Evolutionary conservation across 805 yeast species (phyloP).

Genomic region (Monosporozyma yasuniensis): DNA sequence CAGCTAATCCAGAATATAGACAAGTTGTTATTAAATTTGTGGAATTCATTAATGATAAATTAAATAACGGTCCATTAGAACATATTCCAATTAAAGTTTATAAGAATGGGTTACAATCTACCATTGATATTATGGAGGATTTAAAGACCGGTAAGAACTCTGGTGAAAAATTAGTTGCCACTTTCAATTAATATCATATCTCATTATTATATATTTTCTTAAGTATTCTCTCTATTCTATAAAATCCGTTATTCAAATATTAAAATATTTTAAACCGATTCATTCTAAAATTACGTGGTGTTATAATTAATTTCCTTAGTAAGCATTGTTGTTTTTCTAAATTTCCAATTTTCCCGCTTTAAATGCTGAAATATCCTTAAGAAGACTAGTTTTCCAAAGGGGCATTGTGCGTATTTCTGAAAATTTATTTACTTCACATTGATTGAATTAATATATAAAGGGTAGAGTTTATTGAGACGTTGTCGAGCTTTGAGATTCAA

Average conservation of each 20-base stretch:
- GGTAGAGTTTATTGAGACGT: too few species aligned
- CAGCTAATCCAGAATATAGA: conserved; percentile 16
- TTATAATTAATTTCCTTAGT: too few species aligned
- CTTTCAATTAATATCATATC: neutral
- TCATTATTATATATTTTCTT: neutral
- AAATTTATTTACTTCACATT: too few species aligned
- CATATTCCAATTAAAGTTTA: conserved; percentile 27
- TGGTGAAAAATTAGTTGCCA: conserved; percentile 23
- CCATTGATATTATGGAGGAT: conserved; percentile 16
- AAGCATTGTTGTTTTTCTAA: too few species aligned
- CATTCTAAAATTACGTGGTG: too few species aligned
- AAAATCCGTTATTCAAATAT: neutral
- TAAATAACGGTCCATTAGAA: conserved; percentile 17
- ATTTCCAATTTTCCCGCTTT: too few species aligned
- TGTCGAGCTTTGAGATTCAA: too few species aligned
- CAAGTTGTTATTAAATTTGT: conserved; percentile 21
- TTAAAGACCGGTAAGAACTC: conserved; percentile 19
- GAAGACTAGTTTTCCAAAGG: too few species aligned
- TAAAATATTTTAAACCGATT: too few species aligned
- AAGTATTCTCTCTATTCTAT: neutral
- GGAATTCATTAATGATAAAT: conserved; percentile 13
- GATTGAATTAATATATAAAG: too few species aligned
- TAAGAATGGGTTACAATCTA: conserved; percentile 20
- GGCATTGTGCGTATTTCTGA: too few species aligned
- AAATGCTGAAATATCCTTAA: too few species aligned